phyloP scores from a whole-genome alignment of 2,329 filamentous ascomycete genomes.

The Fusarium proliferatum region DNA sequence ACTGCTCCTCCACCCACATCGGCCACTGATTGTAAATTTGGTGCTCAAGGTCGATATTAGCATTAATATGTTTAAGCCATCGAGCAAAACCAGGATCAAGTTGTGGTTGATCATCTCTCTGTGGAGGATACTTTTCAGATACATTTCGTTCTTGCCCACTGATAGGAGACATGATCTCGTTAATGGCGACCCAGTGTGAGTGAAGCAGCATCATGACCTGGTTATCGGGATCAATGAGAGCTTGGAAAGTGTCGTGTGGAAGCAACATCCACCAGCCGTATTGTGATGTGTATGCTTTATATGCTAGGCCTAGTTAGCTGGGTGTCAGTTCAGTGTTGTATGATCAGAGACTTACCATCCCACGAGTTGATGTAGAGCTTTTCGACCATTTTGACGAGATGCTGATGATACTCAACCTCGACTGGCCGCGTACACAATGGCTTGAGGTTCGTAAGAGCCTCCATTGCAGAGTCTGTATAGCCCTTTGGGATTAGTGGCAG shows the following conservation, averaged over 20 bases:
- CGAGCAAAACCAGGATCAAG: slow-evolving; percentile 59
- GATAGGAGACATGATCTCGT: slow-evolving; percentile 65
- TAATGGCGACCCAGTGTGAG: slow-evolving; percentile 65
- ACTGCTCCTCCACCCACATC: slow-evolving; percentile 63
- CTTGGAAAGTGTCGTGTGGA: slow-evolving; percentile 63
- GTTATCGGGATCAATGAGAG: slow-evolving; percentile 59
- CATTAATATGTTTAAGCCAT: slow-evolving; percentile 65
- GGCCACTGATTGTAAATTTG: slow-evolving; percentile 63
- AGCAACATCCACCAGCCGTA: slow-evolving; percentile 70
- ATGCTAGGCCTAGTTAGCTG: slow-evolving; percentile 53
- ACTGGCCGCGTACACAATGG: slow-evolving; percentile 57
- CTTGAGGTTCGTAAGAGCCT: slow-evolving; percentile 55
- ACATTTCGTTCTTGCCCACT: slow-evolving; percentile 55
- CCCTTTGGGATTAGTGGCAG: slow-evolving; percentile 58
- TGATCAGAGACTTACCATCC: slow-evolving; percentile 54
- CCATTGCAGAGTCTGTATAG: slow-evolving; percentile 60
- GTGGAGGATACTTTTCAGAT: slow-evolving; percentile 46
- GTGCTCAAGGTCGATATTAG: slow-evolving; percentile 58
- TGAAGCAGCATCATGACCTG: slow-evolving; percentile 61
- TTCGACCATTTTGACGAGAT: slow-evolving; percentile 60
- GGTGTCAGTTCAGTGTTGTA: background rate
- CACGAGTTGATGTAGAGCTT: slow-evolving; percentile 65
- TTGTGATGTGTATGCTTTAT: slow-evolving; percentile 60
- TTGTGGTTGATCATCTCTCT: slow-evolving; percentile 27
- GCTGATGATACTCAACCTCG: slow-evolving; percentile 59